Evolutionary conservation across 1,284 basidiomycete genomes (phyloP), one percentile per base, ranked within the genome.

Genomic region (Apiotrichum mycotoxinovorans): DNA sequence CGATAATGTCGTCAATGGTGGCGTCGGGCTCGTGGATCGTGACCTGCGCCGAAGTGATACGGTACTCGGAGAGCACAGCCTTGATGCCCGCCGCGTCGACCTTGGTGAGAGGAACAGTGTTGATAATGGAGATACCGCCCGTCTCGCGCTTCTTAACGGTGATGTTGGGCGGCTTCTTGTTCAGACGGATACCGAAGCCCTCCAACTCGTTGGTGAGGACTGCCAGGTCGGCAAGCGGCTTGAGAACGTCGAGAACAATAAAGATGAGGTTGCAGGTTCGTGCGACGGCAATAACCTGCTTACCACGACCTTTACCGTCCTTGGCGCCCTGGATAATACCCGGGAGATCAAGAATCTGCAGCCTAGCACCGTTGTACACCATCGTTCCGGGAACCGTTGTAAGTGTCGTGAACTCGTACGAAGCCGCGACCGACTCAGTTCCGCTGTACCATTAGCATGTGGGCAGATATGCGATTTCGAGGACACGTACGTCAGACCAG

Each of bases 231-330:
- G 87, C 88, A 25, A 98, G 83, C 14, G 96, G 96, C 79, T 98
- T 99, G 41, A 96, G 84, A 15, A 98, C 96, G 71, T 99, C 96
- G 41, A 99, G 84, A 30, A 98, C 89, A 73, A 99, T 98, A 77
- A 98, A 98, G 65, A 99, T 98, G 48, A 98, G 85, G 76, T 98
- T 94, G 77, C 96, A 98, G 46, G 96, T 98, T 62, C 95, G 85
- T 22, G 94, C 93, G 63, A 98, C 94, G 52, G 94, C 93, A 73
- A 85, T 84, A 58, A 85, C 95, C 83, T 99, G 96, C 68, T 91
- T 85, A 83, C 96, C 96, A 82, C 96, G 83, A 79, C 96, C 96
- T 77, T 93, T 88, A 63, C 95, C 95, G 71, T 99, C 96, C 73
- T 95, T 95, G 34, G 96, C 96, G 67, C 96, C 96, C 78, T 98